These are phyloP conservation scores for Alliaria petiolata DNA, from an alignment of 345 rosid species.

Conservation along the genomic window DNA sequence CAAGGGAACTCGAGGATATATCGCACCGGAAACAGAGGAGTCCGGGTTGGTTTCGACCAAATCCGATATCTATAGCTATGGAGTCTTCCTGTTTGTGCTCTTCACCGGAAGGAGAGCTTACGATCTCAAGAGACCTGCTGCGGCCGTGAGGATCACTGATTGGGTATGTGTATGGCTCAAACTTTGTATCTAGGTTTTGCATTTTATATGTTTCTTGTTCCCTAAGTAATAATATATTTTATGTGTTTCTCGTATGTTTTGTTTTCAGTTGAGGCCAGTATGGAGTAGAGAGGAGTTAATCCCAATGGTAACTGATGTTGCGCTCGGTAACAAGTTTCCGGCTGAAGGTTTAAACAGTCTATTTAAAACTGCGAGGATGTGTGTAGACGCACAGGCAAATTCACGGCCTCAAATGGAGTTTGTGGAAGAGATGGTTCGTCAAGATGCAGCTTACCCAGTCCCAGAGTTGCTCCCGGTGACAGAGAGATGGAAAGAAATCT, in stretches of 20 bases:
- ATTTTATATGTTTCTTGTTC: not conserved
- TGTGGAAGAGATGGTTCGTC: not conserved
- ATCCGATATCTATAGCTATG: constrained; percentile 75
- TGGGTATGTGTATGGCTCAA: too few relatives aligned
- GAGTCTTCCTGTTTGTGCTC: constrained; percentile 62
- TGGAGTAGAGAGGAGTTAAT: not conserved
- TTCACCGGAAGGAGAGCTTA: constrained; percentile 61
- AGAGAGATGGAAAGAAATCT: not conserved
- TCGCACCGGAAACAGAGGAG: constrained; percentile 28
- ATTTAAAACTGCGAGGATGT: not conserved
- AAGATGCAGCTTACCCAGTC: not conserved
- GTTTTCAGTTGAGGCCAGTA: not conserved
- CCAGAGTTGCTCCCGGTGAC: not conserved
- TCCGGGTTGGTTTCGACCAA: constrained; percentile 55
- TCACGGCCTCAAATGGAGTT: not conserved
- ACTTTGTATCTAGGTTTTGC: not conserved
- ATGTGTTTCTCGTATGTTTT: not conserved
- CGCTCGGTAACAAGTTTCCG: not conserved
- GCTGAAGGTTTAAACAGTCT: not conserved
- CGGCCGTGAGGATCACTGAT: not conserved
- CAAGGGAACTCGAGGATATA: constrained; percentile 70
- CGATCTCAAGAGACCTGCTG: constrained; percentile 32
- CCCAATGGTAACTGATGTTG: not conserved
- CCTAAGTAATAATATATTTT: not conserved
- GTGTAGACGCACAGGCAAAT: not conserved